Evolutionary conservation across 2,329 filamentous ascomycete species (phyloP).

Genomic region (Cladosporium colombiae): DNA sequence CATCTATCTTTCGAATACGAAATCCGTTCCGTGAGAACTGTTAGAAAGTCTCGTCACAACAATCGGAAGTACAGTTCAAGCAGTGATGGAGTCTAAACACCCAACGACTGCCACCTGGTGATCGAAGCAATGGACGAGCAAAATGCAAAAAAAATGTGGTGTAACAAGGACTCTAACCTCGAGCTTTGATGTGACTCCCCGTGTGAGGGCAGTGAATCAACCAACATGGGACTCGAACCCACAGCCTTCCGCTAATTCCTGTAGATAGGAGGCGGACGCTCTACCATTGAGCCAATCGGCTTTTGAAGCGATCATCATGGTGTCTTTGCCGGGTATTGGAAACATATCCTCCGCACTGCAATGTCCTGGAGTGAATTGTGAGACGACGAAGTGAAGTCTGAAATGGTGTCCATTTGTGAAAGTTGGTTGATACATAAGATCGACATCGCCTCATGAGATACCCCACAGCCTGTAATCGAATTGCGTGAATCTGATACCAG

Average conservation of each 20-base stretch:
- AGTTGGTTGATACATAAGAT: neutral
- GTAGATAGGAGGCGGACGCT: conserved; percentile 32
- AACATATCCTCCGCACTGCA: neutral
- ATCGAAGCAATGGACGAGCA: neutral
- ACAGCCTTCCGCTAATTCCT: conserved; percentile 23
- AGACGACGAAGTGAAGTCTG: neutral
- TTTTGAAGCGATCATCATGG: neutral
- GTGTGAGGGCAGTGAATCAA: neutral
- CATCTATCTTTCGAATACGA: neutral
- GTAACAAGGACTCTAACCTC: neutral
- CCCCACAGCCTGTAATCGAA: neutral
- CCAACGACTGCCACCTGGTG: neutral
- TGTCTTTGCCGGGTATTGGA: neutral
- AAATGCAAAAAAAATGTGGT: neutral
- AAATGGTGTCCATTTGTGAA: neutral
- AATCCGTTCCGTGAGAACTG: neutral
- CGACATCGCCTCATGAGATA: too few relatives aligned
- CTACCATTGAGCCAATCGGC: conserved; percentile 34
- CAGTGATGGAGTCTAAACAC: neutral
- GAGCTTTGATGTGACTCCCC: neutral
- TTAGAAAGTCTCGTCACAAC: neutral
- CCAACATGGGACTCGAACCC: conserved; percentile 25
- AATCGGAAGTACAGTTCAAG: neutral
- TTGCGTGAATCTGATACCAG: too few relatives aligned
- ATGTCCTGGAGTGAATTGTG: neutral